phyloP scores from a whole-genome alignment of 2,329 filamentous ascomycete species.

The Fusarium graminum region DNA sequence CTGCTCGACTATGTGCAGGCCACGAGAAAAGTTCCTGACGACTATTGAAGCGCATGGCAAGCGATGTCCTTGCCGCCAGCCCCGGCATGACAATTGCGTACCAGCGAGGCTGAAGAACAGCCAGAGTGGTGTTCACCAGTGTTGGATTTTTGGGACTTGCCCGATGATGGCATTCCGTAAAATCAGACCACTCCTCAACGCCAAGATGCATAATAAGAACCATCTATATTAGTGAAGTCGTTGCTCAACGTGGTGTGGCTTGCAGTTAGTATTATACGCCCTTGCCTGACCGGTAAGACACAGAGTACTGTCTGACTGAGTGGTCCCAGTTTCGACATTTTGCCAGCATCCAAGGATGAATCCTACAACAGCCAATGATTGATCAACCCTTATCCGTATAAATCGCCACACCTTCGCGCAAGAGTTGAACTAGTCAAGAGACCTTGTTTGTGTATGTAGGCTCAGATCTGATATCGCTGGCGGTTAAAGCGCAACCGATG shows the following conservation, averaged over 20 bases:
- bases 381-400: neutral
- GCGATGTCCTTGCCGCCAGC: conserved; percentile 22
- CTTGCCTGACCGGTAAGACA: conserved; percentile 38
- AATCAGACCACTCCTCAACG: conserved; percentile 42
- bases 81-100: conserved; percentile 17
- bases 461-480: conserved; percentile 1
- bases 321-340: conserved; percentile 3
- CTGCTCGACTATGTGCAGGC: neutral
- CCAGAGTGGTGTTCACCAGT: conserved; percentile 15
- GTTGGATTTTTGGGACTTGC: conserved; percentile 34
- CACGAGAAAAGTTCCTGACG: neutral
- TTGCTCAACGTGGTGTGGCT: conserved; percentile 42
- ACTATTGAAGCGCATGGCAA: neutral
- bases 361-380: conserved; percentile 1
- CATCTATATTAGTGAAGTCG: conserved; percentile 33
- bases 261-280: conserved; percentile 38
- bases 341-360: conserved; percentile 14
- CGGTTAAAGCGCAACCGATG: conserved; percentile 14
- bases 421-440: neutral
- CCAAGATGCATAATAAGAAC: conserved; percentile 32
- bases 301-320: conserved; percentile 2
- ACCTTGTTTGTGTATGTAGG: neutral
- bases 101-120: conserved; percentile 33
- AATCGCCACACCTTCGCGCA: neutral
- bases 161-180: conserved; percentile 39